Conservation (phyloP, 805 yeast genomes). For the Pichia sporocuriosa region DNA sequence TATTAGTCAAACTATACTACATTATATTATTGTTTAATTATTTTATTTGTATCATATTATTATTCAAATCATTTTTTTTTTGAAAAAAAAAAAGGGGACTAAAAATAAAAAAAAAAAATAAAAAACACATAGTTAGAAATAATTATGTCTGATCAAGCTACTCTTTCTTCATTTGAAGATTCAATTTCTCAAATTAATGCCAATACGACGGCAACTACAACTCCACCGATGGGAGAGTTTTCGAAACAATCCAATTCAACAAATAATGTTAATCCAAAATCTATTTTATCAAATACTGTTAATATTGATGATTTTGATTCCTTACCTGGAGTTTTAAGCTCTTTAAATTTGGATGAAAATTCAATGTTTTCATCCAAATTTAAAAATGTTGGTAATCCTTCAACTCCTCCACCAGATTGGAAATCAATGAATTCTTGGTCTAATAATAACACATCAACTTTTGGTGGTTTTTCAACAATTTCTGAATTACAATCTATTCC, state of each 20-base stretch:
- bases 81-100: background rate
- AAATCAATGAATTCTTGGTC: conserved; percentile 14
- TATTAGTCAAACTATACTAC: background rate
- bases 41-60: conserved; percentile 1
- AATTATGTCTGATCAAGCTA: conserved; percentile 31
- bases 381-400: conserved; percentile 20
- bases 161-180: conserved; percentile 29
- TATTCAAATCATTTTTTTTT: background rate
- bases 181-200: conserved; percentile 20
- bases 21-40: background rate
- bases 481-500: conserved; percentile 8
- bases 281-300: background rate
- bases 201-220: conserved; percentile 25
- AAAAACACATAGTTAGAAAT: background rate
- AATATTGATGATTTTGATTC: conserved; percentile 28
- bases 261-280: conserved; percentile 2
- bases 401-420: conserved; percentile 24
- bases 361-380: conserved; percentile 23
- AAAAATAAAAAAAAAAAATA: background rate
- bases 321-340: conserved; percentile 42
- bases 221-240: conserved; percentile 28
- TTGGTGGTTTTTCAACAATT: conserved; percentile 13
- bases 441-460: conserved; percentile 13
- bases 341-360: conserved; percentile 35
- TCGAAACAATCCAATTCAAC: conserved; percentile 2